Base-by-base conservation (phyloP, 164 flowering plant species). In the Hamamelis virginiana region DNA sequence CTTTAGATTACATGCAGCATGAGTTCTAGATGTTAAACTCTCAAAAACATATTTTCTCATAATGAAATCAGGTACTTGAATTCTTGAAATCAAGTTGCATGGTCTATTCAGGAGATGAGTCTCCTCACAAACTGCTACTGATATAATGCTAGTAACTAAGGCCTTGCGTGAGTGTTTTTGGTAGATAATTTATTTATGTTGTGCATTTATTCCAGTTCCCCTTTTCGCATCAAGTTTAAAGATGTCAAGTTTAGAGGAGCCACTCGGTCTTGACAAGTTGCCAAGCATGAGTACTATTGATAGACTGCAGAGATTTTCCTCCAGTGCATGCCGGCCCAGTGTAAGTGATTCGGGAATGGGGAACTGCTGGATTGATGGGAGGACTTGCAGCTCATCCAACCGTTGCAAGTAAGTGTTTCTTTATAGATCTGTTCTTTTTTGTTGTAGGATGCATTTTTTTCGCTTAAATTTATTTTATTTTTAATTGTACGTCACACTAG, bases 231-330 rank as follows among this genome's bases (percentile, higher is more conserved):
- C 74, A 62, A 44, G 55, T 62, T 67, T 77, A 63, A 79, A 74
- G 28, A 92, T 92, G 97, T 92, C 97, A n/a, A 92, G 97, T 73
- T 83, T 95, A 87, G 91, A 91, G 82, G 89, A 94, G 76, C 91
- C 96, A 4, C 83, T 89, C 64, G 84, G 89, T 74, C 74, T 91
- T 66, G 94, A 92, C 73, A 87, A 86, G 76, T 71, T 87, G 46
- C 89, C 91, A 33, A 85, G 82, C 81, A 78, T 88, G 89, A 82
- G 82, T 71, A 79, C 82, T 60, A 71, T 88, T 71, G 88, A 87
- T 69, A 75, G 87, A 75, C 75, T 88, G 33, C 86, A 77, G 71
- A 82, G 89, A 70, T 92, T 89, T 70, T 84, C 90, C 26, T 78
- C 91, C 38, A 72, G 82, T 84, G 86, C 87, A 65, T 91, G 96